Evolutionary conservation across 1,139 yeast species (phyloP).

Genomic region (Scheffersomyces quercinus): DNA sequence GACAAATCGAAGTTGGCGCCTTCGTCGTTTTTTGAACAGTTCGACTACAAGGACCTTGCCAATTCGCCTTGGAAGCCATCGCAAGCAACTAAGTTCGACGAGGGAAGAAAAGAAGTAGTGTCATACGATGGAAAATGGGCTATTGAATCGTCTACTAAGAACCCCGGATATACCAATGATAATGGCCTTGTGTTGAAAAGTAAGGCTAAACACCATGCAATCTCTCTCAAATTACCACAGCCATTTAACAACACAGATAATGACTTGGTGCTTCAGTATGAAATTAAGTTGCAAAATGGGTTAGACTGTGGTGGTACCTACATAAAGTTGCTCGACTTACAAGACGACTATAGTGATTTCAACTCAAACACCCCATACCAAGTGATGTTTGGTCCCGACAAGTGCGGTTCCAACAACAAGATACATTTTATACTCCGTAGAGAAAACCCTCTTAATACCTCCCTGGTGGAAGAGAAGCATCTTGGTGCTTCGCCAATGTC

Average conservation of each 20-base stretch:
- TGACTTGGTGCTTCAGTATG: constrained; percentile 83
- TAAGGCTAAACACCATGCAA: constrained; percentile 79
- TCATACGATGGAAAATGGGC: constrained; percentile 74
- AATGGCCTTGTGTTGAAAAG: constrained; percentile 74
- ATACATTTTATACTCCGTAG: constrained; percentile 74
- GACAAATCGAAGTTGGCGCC: constrained; percentile 25
- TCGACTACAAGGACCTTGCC: constrained; percentile 40
- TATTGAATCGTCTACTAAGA: constrained; percentile 52
- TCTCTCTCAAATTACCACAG: constrained; percentile 56
- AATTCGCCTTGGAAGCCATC: constrained; percentile 65
- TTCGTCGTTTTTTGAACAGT: constrained; percentile 70
- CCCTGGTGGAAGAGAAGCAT: constrained; percentile 66
- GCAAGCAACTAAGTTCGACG: constrained; percentile 45
- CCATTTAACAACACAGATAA: constrained; percentile 57
- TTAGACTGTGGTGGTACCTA: constrained; percentile 88
- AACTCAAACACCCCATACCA: constrained; percentile 70
- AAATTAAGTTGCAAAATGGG: constrained; percentile 77
- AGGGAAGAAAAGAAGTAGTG: constrained; percentile 41
- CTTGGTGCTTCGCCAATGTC: constrained; percentile 68
- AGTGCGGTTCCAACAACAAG: constrained; percentile 78
- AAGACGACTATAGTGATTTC: constrained; percentile 44
- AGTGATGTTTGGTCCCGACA: constrained; percentile 94
- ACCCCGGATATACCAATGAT: constrained; percentile 64
- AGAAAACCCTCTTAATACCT: constrained; percentile 50
- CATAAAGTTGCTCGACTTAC: constrained; percentile 64